These are phyloP conservation scores for Plasmodium chabaudi DNA, from an alignment of 169 alveolate species.

Conservation along the genomic window DNA sequence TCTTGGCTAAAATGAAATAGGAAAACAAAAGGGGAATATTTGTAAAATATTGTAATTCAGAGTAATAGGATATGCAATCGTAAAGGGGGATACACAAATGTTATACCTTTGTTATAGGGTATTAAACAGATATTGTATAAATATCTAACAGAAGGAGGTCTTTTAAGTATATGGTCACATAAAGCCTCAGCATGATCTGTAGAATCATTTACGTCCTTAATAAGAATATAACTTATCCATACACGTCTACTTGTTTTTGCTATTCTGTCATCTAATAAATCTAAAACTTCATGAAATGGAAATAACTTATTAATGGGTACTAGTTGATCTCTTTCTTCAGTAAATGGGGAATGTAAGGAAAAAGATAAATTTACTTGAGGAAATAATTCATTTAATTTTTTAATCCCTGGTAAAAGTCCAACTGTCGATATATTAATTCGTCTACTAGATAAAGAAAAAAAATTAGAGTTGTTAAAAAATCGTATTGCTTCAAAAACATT, in stretches of 20 bases:
- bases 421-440: conserved; percentile 88
- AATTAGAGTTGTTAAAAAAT: conserved; percentile 80
- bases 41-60: not conserved
- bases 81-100: not conserved
- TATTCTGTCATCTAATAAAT: conserved; percentile 87
- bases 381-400: conserved; percentile 83
- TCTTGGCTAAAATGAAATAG: conserved; percentile 26
- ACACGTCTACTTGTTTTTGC: conserved; percentile 88
- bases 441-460: conserved; percentile 86
- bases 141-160: conserved; percentile 81
- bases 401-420: conserved; percentile 91
- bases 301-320: conserved; percentile 87
- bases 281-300: conserved; percentile 88
- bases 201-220: conserved; percentile 86
- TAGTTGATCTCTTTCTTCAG: conserved; percentile 80
- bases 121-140: conserved; percentile 83
- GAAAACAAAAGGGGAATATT: not conserved
- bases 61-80: not conserved
- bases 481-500: conserved; percentile 87
- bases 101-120: conserved; percentile 83
- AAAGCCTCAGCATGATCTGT: conserved; percentile 85
- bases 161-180: conserved; percentile 75
- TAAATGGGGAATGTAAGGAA: conserved; percentile 89
- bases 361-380: conserved; percentile 90
- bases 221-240: conserved; percentile 88